phyloP scores from a whole-genome alignment of 106 monocot species.

The Dactylorhiza incarnata region DNA sequence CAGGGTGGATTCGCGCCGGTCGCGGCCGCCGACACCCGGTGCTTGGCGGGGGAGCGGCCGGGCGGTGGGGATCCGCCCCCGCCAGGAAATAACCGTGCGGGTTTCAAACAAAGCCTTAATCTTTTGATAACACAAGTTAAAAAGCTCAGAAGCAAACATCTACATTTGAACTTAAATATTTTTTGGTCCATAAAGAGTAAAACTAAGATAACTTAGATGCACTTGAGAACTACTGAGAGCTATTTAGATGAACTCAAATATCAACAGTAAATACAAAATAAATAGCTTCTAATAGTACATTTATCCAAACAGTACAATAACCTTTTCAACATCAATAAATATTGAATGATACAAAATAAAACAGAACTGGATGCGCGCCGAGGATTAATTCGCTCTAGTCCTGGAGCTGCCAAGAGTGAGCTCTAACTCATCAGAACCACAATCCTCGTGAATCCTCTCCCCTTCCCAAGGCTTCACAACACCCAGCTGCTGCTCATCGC shows the following conservation, averaged over 20 bases:
- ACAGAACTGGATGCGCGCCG: neutral
- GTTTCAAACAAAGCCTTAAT: too few species aligned
- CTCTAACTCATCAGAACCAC: conserved; percentile 44
- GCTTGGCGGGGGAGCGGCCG: too few species aligned
- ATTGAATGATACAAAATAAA: neutral
- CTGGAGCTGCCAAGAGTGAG: conserved; percentile 51
- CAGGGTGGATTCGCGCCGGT: too few species aligned
- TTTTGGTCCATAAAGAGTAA: too few species aligned
- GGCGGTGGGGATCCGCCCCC: too few species aligned
- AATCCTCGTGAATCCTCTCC: conserved; percentile 60
- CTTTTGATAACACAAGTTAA: too few species aligned
- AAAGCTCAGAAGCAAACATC: too few species aligned
- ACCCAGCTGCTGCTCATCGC: conserved; percentile 8
- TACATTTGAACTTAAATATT: too few species aligned
- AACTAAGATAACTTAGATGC: neutral
- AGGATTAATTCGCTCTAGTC: conserved; percentile 14
- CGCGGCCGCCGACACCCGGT: too few species aligned
- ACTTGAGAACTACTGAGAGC: neutral
- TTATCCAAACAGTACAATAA: neutral
- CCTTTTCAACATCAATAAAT: too few species aligned
- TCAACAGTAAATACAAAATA: neutral
- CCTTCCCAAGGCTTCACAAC: conserved; percentile 69
- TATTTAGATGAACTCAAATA: neutral
- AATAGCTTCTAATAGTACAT: neutral
- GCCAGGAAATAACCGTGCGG: too few species aligned